Evolutionary conservation across 441 rosid genomes (phyloP), one percentile per base, ranked within the genome.

Genomic region (Kokia cookei): DNA sequence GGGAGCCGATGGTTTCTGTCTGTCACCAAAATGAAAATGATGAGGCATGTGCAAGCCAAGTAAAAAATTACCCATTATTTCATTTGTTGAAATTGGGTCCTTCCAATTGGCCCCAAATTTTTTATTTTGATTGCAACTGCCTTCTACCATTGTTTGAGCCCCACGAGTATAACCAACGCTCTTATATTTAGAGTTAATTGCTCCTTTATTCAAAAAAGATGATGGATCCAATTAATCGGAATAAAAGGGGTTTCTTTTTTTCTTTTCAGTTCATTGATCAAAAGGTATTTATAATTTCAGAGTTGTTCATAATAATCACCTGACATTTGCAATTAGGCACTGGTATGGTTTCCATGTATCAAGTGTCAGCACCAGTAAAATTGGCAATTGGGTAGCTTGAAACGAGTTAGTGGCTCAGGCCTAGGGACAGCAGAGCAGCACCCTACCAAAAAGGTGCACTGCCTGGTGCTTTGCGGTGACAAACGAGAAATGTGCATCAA

Each of bases 11-110:
- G 80, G 73, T 14, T 79, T 79, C 82, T 24, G 82, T 79, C 71
- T 74, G 77, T 47, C 65, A 77, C 75, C 59, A 78, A 65, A 74
- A 79, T 80, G 83, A 78, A 65, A 74, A 79, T 80, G 83, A 82
- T 65, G 78, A 77, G 77, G 54, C 80, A 82, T 76, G 83, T 80
- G 81, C 17, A 60, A 71, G 68, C 79, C 69, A 64, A 73, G 37
- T 32, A 53, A 40, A 57, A 68, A 43, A 65, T 42, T 2, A 24
- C 32, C 13, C 40, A 66, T 47, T 47, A 24, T 22, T 65, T 65
- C 69, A 65, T 45, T 43, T 12, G 35, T 65, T 43, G 17, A 47
- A 43, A 22, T 43, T 43, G 53, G 69, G 54, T 11, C 53, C 48
- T 3, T 2, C 37, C 26, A 2, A 64, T 3, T 12, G 32, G 53